Evolutionary conservation across 2,329 filamentous ascomycete species (phyloP).

Genomic region (Claviceps sp.): DNA sequence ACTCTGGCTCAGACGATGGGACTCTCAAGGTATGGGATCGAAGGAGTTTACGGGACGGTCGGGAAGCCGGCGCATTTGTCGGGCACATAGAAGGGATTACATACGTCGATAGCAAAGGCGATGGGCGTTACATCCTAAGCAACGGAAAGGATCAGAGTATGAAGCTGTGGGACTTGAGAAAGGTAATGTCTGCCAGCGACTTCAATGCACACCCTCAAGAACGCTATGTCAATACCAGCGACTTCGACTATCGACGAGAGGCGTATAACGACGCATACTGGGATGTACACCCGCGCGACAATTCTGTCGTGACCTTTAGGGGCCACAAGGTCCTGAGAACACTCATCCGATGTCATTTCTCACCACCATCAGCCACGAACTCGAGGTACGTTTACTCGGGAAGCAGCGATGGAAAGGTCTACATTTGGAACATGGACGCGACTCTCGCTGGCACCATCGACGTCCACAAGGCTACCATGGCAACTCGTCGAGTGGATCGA

Average conservation of each 20-base stretch:
- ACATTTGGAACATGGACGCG: conserved; percentile 87
- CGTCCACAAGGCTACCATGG: conserved; percentile 56
- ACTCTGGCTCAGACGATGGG: conserved; percentile 89
- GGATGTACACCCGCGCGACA: conserved; percentile 58
- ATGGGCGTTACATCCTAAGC: conserved; percentile 71
- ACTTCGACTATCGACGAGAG: conserved; percentile 64
- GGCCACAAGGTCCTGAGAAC: conserved; percentile 83
- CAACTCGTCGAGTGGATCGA: conserved; percentile 42
- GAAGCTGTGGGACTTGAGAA: conserved; percentile 92
- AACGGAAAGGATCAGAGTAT: conserved; percentile 96
- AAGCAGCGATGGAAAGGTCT: conserved; percentile 77
- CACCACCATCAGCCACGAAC: conserved; percentile 71
- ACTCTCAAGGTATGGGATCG: conserved; percentile 95
- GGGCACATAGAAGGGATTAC: conserved; percentile 55
- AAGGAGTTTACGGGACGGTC: conserved; percentile 74
- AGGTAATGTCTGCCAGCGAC: conserved; percentile 63
- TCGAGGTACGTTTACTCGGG: conserved; percentile 89
- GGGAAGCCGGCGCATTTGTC: conserved; percentile 53
- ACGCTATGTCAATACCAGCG: conserved; percentile 37
- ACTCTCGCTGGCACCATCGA: conserved; percentile 68
- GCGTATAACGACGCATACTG: conserved; percentile 52
- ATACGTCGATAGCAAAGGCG: conserved; percentile 57
- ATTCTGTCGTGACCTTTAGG: conserved; percentile 84
- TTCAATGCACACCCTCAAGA: conserved; percentile 43
- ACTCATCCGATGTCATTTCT: conserved; percentile 90